Base-by-base conservation (phyloP, 2,329 filamentous ascomycete species). In the Penicillium sclerotigenum region DNA sequence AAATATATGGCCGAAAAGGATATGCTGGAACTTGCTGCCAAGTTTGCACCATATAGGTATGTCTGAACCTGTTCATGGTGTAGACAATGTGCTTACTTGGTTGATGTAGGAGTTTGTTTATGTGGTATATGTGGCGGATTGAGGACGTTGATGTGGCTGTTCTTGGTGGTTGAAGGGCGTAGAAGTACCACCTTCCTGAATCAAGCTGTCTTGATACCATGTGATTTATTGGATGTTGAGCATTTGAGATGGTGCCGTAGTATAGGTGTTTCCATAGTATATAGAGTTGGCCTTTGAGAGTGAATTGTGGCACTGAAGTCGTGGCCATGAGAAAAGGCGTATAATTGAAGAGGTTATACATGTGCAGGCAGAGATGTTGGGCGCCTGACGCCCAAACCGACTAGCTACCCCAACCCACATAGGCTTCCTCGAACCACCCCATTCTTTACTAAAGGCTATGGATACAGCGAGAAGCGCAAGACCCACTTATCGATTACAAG, bases 121-220 rank as follows among this genome's bases (percentile, higher is more conserved):
- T 97, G 92, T 97, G 92, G 92, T 96, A 96, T 71, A 96, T 96
- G 89, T 97, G 93, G 92, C 81, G 88, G 57, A 86, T 93, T 11
- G 88, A 88, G 70, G 85, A 91, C 69, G 90, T 91, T 4, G 88
- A 95, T 72, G 76, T 92, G 22, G 75, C 76, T 26, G 80, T 81
- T 41, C 67, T 85, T 61, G 66, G 63, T 53, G 54, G 59, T 31
- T 68, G 45, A 63, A 34, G 2, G 14, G 7, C 6, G 8, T 52
- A 22, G 24, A 33, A 37, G 22, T 14, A 13, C 16, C 14, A 26
- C 36, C 34, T 6, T 5, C 11, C 20, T 34, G 8, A 48, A 28
- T n/a, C 10, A 14, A 29, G 40, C 22, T 14, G 26, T 2, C 20
- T 20, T 16, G 28, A 28, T 29, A 36, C 40, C n/a, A 1, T 20